phyloP scores from a whole-genome alignment of 2,329 filamentous ascomycete genomes.

The Penicillium verrucosum region DNA sequence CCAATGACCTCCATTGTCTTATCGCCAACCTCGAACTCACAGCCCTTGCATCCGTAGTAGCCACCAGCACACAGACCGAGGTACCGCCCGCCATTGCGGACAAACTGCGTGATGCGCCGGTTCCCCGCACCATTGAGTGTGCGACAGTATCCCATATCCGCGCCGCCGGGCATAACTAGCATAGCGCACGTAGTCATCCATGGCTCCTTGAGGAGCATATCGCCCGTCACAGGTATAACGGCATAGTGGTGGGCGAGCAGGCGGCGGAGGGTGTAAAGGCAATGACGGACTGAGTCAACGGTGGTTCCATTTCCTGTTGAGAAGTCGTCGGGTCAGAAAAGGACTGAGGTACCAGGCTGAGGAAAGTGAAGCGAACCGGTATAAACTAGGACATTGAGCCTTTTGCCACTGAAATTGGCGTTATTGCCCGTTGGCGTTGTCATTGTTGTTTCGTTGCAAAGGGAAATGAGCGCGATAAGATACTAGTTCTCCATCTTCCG shows the following conservation, averaged over 20 bases:
- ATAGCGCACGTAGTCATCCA: constrained; percentile 85
- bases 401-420: constrained; percentile 58
- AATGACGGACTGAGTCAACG: constrained; percentile 83
- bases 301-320: constrained; percentile 74
- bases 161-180: constrained; percentile 87
- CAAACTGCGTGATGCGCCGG: constrained; percentile 75
- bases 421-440: constrained; percentile 30
- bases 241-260: constrained; percentile 89
- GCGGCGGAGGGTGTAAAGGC: constrained; percentile 78
- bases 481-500: constrained; percentile 5
- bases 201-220: constrained; percentile 81
- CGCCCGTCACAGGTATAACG: constrained; percentile 77
- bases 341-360: constrained; percentile 23
- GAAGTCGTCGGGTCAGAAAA: constrained; percentile 29
- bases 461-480: constrained; percentile 21
- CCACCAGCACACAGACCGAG: constrained; percentile 92
- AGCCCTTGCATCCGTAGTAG: constrained; percentile 78
- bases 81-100: constrained; percentile 79
- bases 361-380: constrained; percentile 59
- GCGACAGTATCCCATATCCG: constrained; percentile 88
- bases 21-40: constrained; percentile 90
- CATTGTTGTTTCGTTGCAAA: constrained; percentile 23
- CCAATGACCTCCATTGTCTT: constrained; percentile 79
- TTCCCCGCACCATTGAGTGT: constrained; percentile 86
- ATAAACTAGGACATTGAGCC: constrained; percentile 90